A percentile compares a stretch with the other conserved stretches of the same genome.
Evolutionary conservation across 495 filamentous ascomycete genomes (phyloP).

Genomic region (Neurospora pannonica): DNA sequence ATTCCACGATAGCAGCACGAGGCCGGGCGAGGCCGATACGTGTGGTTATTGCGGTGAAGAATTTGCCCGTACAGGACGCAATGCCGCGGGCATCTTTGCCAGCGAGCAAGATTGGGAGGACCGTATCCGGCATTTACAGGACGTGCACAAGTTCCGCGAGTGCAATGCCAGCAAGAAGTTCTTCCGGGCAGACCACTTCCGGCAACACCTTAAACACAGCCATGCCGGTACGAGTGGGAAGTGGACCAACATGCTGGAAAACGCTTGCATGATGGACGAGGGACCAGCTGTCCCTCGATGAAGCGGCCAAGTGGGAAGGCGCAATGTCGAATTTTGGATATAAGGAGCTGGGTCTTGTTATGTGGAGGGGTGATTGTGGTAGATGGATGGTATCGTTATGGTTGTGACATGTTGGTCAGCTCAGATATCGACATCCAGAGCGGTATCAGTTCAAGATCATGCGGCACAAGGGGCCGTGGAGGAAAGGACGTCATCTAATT

Average conservation of each 20-base stretch:
- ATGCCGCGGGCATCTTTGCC: conserved; percentile 8
- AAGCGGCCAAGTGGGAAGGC: neutral
- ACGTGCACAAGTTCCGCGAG: conserved; percentile 92
- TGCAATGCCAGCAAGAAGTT: conserved; percentile 99
- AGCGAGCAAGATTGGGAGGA: conserved; percentile 71
- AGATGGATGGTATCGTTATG: neutral
- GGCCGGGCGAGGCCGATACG: conserved; percentile 56
- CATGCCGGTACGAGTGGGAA: conserved; percentile 95
- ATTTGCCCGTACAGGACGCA: conserved; percentile 57
- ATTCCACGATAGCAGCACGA: conserved; percentile 67
- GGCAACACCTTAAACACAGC: conserved; percentile 96
- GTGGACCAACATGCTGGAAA: conserved; percentile 97
- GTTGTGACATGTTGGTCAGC: neutral
- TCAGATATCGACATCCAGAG: neutral
- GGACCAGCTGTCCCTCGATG: conserved; percentile 22
- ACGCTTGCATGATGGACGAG: conserved; percentile 95
- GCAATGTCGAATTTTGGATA: neutral
- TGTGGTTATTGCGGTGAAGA: conserved; percentile 97
- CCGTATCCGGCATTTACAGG: conserved; percentile 75
- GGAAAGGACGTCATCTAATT: neutral
- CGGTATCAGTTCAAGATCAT: neutral
- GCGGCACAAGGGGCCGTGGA: neutral
- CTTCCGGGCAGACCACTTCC: conserved; percentile 94
- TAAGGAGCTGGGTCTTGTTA: neutral
- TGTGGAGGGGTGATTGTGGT: neutral